phyloP scores from a whole-genome alignment of 2,329 filamentous ascomycete genomes.

The Sphaerostilbella broomeana region DNA sequence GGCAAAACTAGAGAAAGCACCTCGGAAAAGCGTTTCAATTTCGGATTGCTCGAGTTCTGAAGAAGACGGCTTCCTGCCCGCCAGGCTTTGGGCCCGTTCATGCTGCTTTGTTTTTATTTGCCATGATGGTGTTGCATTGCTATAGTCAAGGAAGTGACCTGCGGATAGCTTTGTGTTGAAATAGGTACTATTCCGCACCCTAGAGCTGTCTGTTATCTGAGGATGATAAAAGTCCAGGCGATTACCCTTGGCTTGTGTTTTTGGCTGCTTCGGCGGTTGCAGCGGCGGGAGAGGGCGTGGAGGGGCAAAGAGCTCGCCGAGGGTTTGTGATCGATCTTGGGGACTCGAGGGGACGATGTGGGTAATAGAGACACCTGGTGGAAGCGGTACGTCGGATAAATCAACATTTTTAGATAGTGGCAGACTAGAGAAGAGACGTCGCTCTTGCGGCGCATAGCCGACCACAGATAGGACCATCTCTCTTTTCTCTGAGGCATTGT shows the following conservation, averaged over 20 bases:
- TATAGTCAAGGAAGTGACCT: constrained; percentile 65
- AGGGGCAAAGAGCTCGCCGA: constrained; percentile 69
- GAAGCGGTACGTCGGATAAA: constrained; percentile 48
- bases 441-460: constrained; percentile 66
- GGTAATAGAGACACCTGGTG: constrained; percentile 59
- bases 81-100: constrained; percentile 63
- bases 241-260: constrained; percentile 59
- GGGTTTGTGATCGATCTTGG: constrained; percentile 51
- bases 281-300: constrained; percentile 58
- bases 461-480: constrained; percentile 66
- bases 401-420: constrained; percentile 33
- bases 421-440: constrained; percentile 81
- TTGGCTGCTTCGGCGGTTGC: constrained; percentile 65
- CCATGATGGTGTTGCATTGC: constrained; percentile 53
- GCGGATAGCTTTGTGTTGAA: constrained; percentile 58
- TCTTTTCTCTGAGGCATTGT: constrained; percentile 35
- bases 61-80: constrained; percentile 50
- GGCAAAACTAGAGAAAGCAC: constrained; percentile 74
- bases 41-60: constrained; percentile 55
- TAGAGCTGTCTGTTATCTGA: constrained; percentile 49
- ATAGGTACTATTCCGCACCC: constrained; percentile 52
- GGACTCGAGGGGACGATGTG: constrained; percentile 28
- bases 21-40: constrained; percentile 67
- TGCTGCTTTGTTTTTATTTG: constrained; percentile 58
- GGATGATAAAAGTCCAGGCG: constrained; percentile 47